Base-by-base conservation (phyloP, 2,329 filamentous ascomycete species). In the Simplicillium sp. region DNA sequence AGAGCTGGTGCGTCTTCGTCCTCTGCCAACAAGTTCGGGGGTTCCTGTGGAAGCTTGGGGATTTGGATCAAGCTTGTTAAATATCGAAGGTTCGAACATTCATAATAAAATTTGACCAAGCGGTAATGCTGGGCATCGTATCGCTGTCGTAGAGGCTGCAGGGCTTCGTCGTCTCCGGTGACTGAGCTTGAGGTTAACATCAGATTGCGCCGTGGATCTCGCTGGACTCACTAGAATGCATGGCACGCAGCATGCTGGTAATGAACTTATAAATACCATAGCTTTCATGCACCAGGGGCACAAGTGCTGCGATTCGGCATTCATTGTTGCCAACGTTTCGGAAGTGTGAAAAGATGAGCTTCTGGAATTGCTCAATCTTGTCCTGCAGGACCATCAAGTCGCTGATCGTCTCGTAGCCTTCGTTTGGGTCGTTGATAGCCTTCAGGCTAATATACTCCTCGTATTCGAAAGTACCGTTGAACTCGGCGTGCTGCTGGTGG, bases 181-280 rank as follows among this genome's bases (percentile, higher is more conserved):
- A 43, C 42, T 42, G 29, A 13, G 14, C 8, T n/a, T n/a, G 1
- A 12, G 12, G 20, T 44, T 13, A 44, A 39, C 20, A 25, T 6
- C 16, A 9, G 4, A 28, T 25, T 37, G 9, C n/a, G 17, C 4
- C 17, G 14, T 3, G 12, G 12, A 15, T 12, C 6, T 29, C 18
- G n/a, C 34, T 11, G 32, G 16, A 66, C 82, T 57, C 70, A 89
- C 85, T 88, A 3, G 86, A 90, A 60, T 98, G 90, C 89, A 98
- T 96, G 13, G 92, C 92, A 42, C 92, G 80, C 46, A 98, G 67
- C 92, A 98, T 98, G 82, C 92, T 98, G 0, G 92, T 98, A 49
- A 96, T 89, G 61, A 98, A 98, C 65, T 97, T 97, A 73, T 98
- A 98, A 52, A 98, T 97, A 37, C 92, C 92, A 63, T 97, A 98